Base-by-base conservation (phyloP, 2,329 filamentous ascomycete species). In the Talaromyces sp. region DNA sequence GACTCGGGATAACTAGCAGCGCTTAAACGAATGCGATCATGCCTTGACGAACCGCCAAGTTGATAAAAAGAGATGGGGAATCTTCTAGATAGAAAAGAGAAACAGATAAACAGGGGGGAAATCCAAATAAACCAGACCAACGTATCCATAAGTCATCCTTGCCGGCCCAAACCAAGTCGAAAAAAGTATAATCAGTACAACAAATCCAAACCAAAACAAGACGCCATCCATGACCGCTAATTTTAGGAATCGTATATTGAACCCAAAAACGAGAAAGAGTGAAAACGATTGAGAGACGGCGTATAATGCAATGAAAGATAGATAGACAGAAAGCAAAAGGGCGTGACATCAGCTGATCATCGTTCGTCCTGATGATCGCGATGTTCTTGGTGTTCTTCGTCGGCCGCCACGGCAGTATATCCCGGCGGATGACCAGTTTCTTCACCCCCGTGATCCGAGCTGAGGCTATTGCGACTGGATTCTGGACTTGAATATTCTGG, bases 371-470 rank as follows among this genome's bases (percentile, higher is more conserved):
- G 54, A 59, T 27, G 47, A 56, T 56, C 56, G 13, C 66, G 64
- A n/a, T 67, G 67, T 49, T 58, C 40, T 40, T 31, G 54, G 13
- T 53, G 27, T 22, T 64, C 62, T 29, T 67, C 65, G 38, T 67
- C 49, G n/a, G 61, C 63, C 56, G 93, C 83, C 1, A 91, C 92
- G 67, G 91, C 91, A 75, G 88, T 91, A 74, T 96, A 96, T 72
- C 87, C 93, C 1, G 92, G 92, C 93, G 0, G 92, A 91, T 27
- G 91, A 89, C 78, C 69, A 83, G 76, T 84, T 11, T 47, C 47
- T 25, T 29, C 31, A 5, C 19, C 60, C 25, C 62, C 84, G 83
- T 65, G 72, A 2, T 82, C 82, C n/a, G 61, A 58, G 40, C 61
- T 34, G 11, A 63, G 11, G 70, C 86, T 86, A 65, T 85, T 81